Evolutionary conservation across 1,284 basidiomycete species (phyloP).

Genomic region (Ustilago xerochloae): DNA sequence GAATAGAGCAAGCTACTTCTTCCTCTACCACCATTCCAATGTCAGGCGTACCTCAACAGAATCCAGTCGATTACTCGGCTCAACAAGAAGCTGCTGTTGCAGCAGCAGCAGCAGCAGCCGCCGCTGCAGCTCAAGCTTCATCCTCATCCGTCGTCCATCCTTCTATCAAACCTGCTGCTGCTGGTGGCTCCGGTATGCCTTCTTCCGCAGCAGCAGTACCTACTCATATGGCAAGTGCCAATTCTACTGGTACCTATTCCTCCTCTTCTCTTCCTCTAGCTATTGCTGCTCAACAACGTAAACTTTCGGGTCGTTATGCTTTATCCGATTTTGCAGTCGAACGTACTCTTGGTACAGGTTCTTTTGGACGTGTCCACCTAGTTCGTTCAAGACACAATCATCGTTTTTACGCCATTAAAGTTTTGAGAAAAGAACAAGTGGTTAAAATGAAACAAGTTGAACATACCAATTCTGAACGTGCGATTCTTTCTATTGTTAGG

Average conservation of each 20-base stretch:
- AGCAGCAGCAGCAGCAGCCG: slow-evolving; percentile 29
- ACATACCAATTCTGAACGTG: slow-evolving; percentile 95
- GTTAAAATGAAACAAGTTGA: slow-evolving; percentile 96
- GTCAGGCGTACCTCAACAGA: slow-evolving; percentile 21
- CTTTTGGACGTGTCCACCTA: slow-evolving; percentile 66
- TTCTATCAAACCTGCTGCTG: not conserved
- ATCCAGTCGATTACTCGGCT: slow-evolving; percentile 30
- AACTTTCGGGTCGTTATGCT: slow-evolving; percentile 65
- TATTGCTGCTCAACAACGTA: slow-evolving; percentile 52
- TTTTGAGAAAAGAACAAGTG: slow-evolving; percentile 77
- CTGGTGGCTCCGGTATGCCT: slow-evolving; percentile 1
- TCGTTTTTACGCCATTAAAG: slow-evolving; percentile 67
- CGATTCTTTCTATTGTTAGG: slow-evolving; percentile 86
- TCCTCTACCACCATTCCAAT: slow-evolving; percentile 20
- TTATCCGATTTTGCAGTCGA: slow-evolving; percentile 63
- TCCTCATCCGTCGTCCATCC: not conserved
- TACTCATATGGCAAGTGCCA: slow-evolving; percentile 32
- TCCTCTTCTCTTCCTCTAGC: slow-evolving; percentile 41
- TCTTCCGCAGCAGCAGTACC: too few species aligned
- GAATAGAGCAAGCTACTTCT: not conserved
- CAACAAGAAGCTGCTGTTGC: slow-evolving; percentile 40
- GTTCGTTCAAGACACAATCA: slow-evolving; percentile 63
- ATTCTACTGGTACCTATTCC: slow-evolving; percentile 45
- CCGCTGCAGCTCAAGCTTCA: slow-evolving; percentile 10
- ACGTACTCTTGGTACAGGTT: slow-evolving; percentile 65